Base-by-base conservation (phyloP, 163 green algal species). In the Chlamydomonas reinhardtii region DNA sequence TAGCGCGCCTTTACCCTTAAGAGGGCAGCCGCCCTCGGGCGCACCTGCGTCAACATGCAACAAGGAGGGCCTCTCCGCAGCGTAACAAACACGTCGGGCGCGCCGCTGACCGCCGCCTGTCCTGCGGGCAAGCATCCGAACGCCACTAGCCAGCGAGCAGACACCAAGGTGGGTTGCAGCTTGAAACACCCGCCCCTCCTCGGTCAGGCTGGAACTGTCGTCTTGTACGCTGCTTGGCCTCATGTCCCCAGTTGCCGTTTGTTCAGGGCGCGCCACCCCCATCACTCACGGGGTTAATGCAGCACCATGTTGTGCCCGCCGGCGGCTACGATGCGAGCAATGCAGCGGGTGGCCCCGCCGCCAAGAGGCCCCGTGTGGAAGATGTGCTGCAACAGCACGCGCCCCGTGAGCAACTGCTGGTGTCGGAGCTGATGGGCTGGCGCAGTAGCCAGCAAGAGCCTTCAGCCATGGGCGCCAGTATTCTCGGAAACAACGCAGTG, bases 371-470 rank as follows among this genome's bases (percentile, higher is more conserved):
- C 14, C 80, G 80, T 11, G 70, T 86, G 14, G 80, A 86, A 14
- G 80, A 86, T 14, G 54, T 54, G 4, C 70, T 86, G 29, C 70
- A 79, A 52, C 79, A 85, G 56, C 68, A 65, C 52, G 69, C 80
- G 2, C 54, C 54, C 0, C 79, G 68, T 0, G 68, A 85, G 32
- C 43, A 80, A 70, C 35, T 65, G 22, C 68, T 78, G 70, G 70
- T 80, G 17, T 73, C 69, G 20, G 70, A 86, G 70, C 80, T 86
- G 8, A 86, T 86, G 80, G 80, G 80, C 16, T 79, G 80, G 70
- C 32, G 78, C 31, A 64, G 69, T 54, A 86, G 80, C 80, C 69
- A 80, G 32, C 66, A 73, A 39, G 31, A 71, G 5, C 54, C 39
- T 43, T 76, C 77, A 11, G 22, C 25, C 22, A 14, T 74, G 61